These are phyloP conservation scores for Fusarium buxicola DNA, from an alignment of 2,329 filamentous ascomycete species.

Conservation along the genomic window DNA sequence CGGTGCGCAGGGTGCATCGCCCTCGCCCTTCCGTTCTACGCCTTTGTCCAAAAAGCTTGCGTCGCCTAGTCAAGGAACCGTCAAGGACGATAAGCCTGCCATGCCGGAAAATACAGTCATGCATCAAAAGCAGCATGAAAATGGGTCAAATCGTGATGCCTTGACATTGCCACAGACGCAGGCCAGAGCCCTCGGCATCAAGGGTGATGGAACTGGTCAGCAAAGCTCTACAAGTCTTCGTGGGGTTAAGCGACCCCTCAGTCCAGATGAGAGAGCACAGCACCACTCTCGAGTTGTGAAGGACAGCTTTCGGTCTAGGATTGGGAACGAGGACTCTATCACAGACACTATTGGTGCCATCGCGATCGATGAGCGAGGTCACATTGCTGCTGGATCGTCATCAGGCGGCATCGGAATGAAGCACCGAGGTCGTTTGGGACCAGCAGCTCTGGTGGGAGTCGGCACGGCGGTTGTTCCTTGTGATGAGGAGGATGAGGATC, in stretches of 20 bases:
- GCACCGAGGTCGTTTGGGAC: conserved; percentile 88
- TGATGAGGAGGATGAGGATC: conserved; percentile 75
- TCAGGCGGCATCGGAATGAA: conserved; percentile 99
- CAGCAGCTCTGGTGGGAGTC: conserved; percentile 91
- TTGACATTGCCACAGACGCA: conserved; percentile 25
- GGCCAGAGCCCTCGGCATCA: neutral
- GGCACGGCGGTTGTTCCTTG: conserved; percentile 89
- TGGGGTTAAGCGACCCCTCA: conserved; percentile 52
- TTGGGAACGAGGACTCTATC: conserved; percentile 69
- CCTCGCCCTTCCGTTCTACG: conserved; percentile 22
- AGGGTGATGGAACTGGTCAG: conserved; percentile 7
- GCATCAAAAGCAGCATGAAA: conserved; percentile 11
- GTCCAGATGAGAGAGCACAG: conserved; percentile 27
- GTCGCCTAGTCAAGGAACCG: conserved; percentile 4
- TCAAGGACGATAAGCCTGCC: conserved; percentile 11
- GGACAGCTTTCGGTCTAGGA: conserved; percentile 34
- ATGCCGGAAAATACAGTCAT: conserved; percentile 10
- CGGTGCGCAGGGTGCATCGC: conserved; percentile 12
- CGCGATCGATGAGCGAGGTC: conserved; percentile 85
- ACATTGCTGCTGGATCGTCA: conserved; percentile 93
- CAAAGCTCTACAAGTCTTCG: conserved; percentile 39
- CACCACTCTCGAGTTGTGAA: conserved; percentile 27
- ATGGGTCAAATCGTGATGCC: conserved; percentile 30
- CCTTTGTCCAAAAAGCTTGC: conserved; percentile 16
- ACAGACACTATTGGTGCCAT: conserved; percentile 97